Percentiles rank a stretch among this genome's conserved stretches.
Conservation (phyloP, 768 basidiomycete species). For the Lyophyllum shimeji region DNA sequence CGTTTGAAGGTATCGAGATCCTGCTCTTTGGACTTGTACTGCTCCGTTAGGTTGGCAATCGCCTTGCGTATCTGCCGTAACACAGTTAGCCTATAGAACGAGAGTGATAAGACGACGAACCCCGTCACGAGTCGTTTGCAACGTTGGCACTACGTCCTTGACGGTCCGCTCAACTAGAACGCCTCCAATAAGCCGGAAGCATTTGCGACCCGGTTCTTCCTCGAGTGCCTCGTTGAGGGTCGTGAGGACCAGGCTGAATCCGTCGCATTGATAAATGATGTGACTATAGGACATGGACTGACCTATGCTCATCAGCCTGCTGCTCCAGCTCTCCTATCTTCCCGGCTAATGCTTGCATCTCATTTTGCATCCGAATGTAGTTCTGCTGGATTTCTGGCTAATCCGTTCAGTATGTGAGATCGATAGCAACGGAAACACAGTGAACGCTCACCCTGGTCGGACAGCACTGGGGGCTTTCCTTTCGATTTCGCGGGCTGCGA, state of each 20-base stretch:
- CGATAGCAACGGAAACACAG: neutral
- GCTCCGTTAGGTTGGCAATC: conserved; percentile 72
- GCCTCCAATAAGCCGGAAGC: conserved; percentile 95
- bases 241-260: conserved; percentile 75
- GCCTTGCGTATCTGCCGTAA: conserved; percentile 75
- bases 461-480: conserved; percentile 53
- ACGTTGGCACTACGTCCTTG: conserved; percentile 86
- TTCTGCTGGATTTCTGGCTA: conserved; percentile 83
- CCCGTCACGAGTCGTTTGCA: conserved; percentile 87
- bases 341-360: conserved; percentile 85
- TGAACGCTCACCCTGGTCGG: conserved; percentile 67
- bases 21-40: conserved; percentile 87
- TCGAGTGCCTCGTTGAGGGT: conserved; percentile 81
- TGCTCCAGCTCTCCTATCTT: conserved; percentile 97
- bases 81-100: conserved; percentile 15
- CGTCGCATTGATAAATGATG: neutral
- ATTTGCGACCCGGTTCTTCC: conserved; percentile 89
- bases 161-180: conserved; percentile 96
- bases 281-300: conserved; percentile 26
- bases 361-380: conserved; percentile 81
- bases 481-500: conserved; percentile 53
- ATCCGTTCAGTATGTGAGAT: conserved; percentile 36
- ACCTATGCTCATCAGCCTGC: conserved; percentile 96
- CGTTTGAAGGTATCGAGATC: conserved; percentile 80
- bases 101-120: conserved; percentile 42